Evolutionary conservation across 257 asterid genomes (phyloP), one percentile per base, ranked within the genome.

Genomic region (Misopates orontium): DNA sequence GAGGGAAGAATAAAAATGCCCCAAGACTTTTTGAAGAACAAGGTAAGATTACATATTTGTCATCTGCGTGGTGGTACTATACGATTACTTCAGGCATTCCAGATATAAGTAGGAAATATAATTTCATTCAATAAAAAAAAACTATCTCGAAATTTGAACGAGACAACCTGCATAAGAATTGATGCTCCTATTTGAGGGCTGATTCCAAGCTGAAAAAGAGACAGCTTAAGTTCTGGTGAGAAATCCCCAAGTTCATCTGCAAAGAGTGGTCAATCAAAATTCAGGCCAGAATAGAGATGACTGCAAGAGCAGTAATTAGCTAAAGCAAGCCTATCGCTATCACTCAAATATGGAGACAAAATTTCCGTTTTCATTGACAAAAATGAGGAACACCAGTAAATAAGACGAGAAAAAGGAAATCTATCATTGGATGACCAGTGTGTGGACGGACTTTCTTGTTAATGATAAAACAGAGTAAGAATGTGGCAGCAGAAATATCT

Each of bases 161-260:
- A 18, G 61, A 76, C 49, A 66, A 86, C 97, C 99, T 94, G 97
- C 97, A 90, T 90, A 50, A 90, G 85, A 77, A 94, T 94, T 60
- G 99, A 94, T 69, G 99, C 97, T 20, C 81, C 99, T 66, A 94
- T 94, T 67, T 94, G 97, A 78, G 99, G 99, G 82, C 99, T 86
- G 70, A 94, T 85, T 60, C 99, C 99, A 52, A 94, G 95, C 79
- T 90, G 97, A 76, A 94, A 94, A 73, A 94, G 78, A 54, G 97
- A 94, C 18, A 94, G 96, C 89, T 94, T 91, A 55, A 94, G 95
- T 64, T 90, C 96, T 16, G 96, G 95, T 0, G 87, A 59, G 57
- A 83, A 73, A 77, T 88, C 95, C 21, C 97, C 99, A 66, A 90
- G 87, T 76, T 90, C 95, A 65, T 90, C 99, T 94, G 95, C 81